Base-by-base conservation (phyloP, 2,329 filamentous ascomycete species). In the Phaeosphaeriaceae sp. region DNA sequence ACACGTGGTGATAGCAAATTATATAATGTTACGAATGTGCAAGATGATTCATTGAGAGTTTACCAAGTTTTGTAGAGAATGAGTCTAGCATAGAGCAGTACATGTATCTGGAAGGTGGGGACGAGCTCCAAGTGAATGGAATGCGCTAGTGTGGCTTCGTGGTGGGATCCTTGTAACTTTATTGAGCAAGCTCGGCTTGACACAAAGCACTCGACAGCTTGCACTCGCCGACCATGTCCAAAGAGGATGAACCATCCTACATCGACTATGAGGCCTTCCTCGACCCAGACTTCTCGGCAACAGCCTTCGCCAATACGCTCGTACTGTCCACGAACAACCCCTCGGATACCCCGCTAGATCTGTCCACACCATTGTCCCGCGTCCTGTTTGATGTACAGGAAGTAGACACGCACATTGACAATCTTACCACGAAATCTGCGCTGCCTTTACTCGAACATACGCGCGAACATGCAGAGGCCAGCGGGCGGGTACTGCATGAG, bases 331-430 rank as follows among this genome's bases (percentile, higher is more conserved):
- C 94, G 55, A 98, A 98, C 83, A 97, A 97, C 80, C 85, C 93
- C 58, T 92, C 90, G 67, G 95, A 98, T 79, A 90, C 90, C 1
- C 91, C 93, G 7, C 87, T 98, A 70, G 95, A 99, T 78, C 90
- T 99, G 57, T 94, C 93, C 6, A 98, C 95, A 17, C 94, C 95
- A 2, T 86, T 99, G 49, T 97, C 94, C 5, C 89, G 93, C 55
- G 94, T 97, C 5, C 88, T 98, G 7, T 99, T 99, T 79, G 95
- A 99, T 79, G 90, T 95, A 2, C 95, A 98, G 76, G 95, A 98
- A 79, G 91, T 99, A 66, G 94, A 98, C 79, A 97, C 94, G 0
- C 93, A 97, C 75, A 97, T 99, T 64, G 93, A 99, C 77, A 86
- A 88, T 3, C 85, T 98, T 43, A 96, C 94, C 6, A 95, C 93